These are phyloP conservation scores for Venturia oleaginea DNA, from an alignment of 2,329 filamentous ascomycete genomes.

Conservation along the genomic window DNA sequence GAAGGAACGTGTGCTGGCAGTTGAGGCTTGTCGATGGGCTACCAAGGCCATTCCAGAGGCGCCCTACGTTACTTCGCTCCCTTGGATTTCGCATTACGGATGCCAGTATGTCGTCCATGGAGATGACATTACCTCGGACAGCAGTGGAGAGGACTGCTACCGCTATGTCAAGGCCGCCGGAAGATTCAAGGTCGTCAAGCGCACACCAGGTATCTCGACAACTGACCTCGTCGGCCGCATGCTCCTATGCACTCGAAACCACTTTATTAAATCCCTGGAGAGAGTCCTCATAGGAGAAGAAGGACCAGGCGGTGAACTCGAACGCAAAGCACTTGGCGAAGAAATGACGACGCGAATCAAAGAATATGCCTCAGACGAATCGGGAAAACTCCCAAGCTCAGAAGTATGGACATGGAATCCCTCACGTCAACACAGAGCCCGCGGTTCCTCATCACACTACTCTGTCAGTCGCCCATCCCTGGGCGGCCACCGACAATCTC, in stretches of 20 bases:
- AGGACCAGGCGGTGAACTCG: conserved; percentile 59
- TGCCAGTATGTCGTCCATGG: conserved; percentile 95
- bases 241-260: conserved; percentile 87
- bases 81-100: conserved; percentile 92
- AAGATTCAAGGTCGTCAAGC: conserved; percentile 92
- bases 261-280: conserved; percentile 79
- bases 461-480: neutral
- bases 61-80: conserved; percentile 87
- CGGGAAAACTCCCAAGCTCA: conserved; percentile 66
- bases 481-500: conserved; percentile 3
- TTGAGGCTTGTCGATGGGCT: conserved; percentile 92
- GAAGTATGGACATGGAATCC: conserved; percentile 79
- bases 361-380: conserved; percentile 82
- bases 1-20: conserved; percentile 78
- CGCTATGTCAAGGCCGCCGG: conserved; percentile 91
- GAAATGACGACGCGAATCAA: conserved; percentile 69
- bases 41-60: conserved; percentile 75
- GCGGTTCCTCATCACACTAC: conserved; percentile 16
- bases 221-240: conserved; percentile 97
- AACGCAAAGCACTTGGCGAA: conserved; percentile 52
- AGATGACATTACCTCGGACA: conserved; percentile 94
- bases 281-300: conserved; percentile 60
- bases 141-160: conserved; percentile 90
- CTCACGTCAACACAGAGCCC: conserved; percentile 34
- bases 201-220: conserved; percentile 92